Percentiles rank a stretch among this genome's conserved stretches.
Evolutionary conservation across 1,284 basidiomycete genomes (phyloP).

Genomic region (Tilletia caries): DNA sequence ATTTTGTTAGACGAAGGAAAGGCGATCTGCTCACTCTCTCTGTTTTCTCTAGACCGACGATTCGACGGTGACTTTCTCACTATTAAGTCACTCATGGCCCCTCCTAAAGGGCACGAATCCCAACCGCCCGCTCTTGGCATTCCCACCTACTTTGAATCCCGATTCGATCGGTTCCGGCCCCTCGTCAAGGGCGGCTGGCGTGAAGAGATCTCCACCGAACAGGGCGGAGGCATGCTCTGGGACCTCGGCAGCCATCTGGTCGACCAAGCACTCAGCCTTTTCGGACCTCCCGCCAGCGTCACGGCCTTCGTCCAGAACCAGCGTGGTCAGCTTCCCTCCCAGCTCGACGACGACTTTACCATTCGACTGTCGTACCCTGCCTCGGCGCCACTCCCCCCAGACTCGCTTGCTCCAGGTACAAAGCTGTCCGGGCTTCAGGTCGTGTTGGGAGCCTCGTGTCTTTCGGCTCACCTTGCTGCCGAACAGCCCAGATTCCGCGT

Average conservation of each 20-base stretch:
- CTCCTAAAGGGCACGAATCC: conserved; percentile 21
- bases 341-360: conserved; percentile 51
- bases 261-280: conserved; percentile 46
- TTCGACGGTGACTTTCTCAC: conserved; percentile 51
- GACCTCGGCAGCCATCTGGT: conserved; percentile 48
- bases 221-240: conserved; percentile 50
- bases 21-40: background rate
- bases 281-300: conserved; percentile 43
- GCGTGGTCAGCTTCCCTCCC: conserved; percentile 34
- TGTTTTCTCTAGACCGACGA: conserved; percentile 29
- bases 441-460: conserved; percentile 39
- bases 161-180: conserved; percentile 50
- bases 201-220: conserved; percentile 34
- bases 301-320: conserved; percentile 42
- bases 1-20: background rate
- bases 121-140: conserved; percentile 43
- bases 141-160: conserved; percentile 44
- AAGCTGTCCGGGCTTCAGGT: conserved; percentile 40
- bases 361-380: conserved; percentile 40
- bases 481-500: conserved; percentile 46
- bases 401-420: conserved; percentile 33
- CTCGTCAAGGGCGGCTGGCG: conserved; percentile 50
- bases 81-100: conserved; percentile 35
- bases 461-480: conserved; percentile 42
- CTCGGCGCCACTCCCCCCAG: conserved; percentile 31